phyloP scores from a whole-genome alignment of 2,329 filamentous ascomycete genomes.

The Nakataea oryzae region DNA sequence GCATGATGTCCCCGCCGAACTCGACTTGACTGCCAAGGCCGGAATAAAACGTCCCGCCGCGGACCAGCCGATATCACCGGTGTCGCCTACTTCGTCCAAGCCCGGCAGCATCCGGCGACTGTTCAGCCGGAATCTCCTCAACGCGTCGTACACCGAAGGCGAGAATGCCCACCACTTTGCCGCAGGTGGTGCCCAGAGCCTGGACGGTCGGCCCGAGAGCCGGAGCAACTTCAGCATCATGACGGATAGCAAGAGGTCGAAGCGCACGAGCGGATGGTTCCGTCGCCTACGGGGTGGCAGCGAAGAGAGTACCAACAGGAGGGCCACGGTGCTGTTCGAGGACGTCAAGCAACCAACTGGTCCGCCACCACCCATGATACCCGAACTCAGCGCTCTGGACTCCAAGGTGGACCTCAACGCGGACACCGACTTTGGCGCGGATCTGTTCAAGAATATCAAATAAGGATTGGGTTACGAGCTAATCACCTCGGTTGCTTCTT shows the following conservation, averaged over 20 bases:
- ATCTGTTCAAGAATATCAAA: conserved; percentile 51
- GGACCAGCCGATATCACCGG: conserved; percentile 36
- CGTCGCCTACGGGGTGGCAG: conserved; percentile 34
- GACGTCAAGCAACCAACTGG: conserved; percentile 27
- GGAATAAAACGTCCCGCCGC: conserved; percentile 37
- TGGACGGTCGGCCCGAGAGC: conserved; percentile 33
- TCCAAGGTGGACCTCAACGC: conserved; percentile 34
- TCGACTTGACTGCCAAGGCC: conserved; percentile 16
- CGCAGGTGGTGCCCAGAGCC: conserved; percentile 16
- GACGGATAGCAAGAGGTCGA: conserved; percentile 40
- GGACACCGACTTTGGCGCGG: conserved; percentile 33
- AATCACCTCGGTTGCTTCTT: background rate
- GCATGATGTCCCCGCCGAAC: conserved; percentile 14
- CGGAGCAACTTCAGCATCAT: conserved; percentile 35
- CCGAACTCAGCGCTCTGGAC: conserved; percentile 42
- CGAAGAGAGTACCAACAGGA: conserved; percentile 23
- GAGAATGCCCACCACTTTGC: conserved; percentile 20
- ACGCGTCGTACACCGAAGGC: conserved; percentile 39
- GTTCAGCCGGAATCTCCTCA: conserved; percentile 45
- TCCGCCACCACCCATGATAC: conserved; percentile 51
- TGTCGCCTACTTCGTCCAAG: conserved; percentile 42
- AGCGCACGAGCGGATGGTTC: conserved; percentile 50
- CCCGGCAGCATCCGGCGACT: conserved; percentile 47
- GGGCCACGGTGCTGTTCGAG: conserved; percentile 31
- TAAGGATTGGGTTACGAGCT: conserved; percentile 16